Conservation (phyloP, 2,329 filamentous ascomycete species). For the Ophiocordyceps camponoti-leonardi region DNA sequence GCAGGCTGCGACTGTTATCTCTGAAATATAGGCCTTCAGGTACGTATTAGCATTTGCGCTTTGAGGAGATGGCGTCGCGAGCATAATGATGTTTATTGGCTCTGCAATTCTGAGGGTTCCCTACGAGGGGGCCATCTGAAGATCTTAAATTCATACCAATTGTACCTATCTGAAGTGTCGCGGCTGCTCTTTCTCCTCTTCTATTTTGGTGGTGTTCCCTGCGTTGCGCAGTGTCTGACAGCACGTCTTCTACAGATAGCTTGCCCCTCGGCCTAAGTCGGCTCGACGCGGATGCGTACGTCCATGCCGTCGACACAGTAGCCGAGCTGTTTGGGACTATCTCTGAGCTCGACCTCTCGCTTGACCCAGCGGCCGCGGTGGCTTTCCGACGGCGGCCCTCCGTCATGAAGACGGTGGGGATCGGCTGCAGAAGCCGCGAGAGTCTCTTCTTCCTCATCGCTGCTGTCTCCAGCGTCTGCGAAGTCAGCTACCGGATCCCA, state of each 20-base stretch:
- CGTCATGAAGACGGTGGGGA: constrained; percentile 6
- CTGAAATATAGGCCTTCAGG: no score
- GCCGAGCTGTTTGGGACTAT: constrained; percentile 66
- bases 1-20: no score
- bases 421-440: constrained; percentile 12
- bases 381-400: constrained; percentile 4
- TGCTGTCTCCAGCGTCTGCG: constrained; percentile 37
- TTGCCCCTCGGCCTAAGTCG: constrained; percentile 4
- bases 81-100: background rate
- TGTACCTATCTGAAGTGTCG: no score
- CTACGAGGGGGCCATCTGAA: background rate
- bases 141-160: no score
- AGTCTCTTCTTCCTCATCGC: constrained; percentile 33
- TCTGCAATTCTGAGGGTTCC: background rate
- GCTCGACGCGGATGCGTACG: constrained; percentile 54
- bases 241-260: background rate
- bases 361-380: constrained; percentile 46
- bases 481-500: constrained; percentile 61
- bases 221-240: no score
- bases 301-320: constrained; percentile 65
- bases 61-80: background rate
- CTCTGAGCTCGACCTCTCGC: constrained; percentile 62
- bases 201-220: no score
- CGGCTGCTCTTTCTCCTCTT: no score
- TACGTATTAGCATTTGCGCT: no score